phyloP scores from a whole-genome alignment of 164 flowering plant genomes.

The Magnolia officinalis region DNA sequence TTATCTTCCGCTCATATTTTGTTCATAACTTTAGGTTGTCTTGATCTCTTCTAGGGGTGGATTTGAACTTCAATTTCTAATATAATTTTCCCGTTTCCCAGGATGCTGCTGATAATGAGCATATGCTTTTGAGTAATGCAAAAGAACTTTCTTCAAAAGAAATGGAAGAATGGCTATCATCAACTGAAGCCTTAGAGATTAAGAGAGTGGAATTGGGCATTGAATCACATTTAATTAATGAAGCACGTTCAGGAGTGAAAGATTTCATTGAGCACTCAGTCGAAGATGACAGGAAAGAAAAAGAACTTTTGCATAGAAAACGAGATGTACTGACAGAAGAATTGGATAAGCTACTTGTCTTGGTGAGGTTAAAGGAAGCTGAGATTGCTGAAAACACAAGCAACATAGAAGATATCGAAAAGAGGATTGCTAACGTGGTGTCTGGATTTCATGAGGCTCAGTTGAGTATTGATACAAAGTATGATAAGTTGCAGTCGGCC shows the following conservation, averaged over 20 bases:
- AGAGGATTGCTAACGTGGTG: conserved; percentile 44
- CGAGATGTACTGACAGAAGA: conserved; percentile 45
- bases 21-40: not conserved
- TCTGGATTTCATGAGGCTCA: conserved; percentile 49
- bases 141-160: conserved; percentile 39
- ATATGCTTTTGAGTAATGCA: conserved; percentile 36
- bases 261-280: conserved; percentile 37
- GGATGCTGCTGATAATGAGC: conserved; percentile 53
- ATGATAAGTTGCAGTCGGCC: conserved; percentile 31
- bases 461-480: conserved; percentile 36
- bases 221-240: conserved; percentile 46
- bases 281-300: conserved; percentile 45
- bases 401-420: conserved; percentile 49
- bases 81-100: conserved; percentile 16
- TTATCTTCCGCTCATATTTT: not conserved
- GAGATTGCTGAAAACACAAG: conserved; percentile 62
- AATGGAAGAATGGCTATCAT: conserved; percentile 52
- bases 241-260: conserved; percentile 39
- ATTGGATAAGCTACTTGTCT: conserved; percentile 50
- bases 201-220: conserved; percentile 63
- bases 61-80: not conserved
- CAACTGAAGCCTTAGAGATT: conserved; percentile 49
- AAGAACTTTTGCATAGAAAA: conserved; percentile 43
- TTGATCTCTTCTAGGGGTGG: not conserved
- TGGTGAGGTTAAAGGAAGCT: conserved; percentile 62